Evolutionary conservation across 345 rosid genomes (phyloP).

Genomic region (Mangifera indica): DNA sequence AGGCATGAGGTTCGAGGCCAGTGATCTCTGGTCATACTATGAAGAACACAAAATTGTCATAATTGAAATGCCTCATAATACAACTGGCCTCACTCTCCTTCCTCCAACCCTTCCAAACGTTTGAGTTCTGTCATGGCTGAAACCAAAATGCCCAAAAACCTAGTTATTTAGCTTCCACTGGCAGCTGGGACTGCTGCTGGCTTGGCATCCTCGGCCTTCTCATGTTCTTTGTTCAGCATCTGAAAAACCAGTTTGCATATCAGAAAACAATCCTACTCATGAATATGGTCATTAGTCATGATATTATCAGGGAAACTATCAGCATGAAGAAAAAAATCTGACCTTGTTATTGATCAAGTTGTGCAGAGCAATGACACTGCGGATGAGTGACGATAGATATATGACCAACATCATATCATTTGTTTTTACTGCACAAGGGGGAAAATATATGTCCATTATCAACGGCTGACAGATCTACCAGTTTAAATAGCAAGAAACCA

Average conservation of each 20-base stretch:
- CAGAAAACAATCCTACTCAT: neutral
- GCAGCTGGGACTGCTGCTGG: slow-evolving; percentile 51
- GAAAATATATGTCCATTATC: slow-evolving; percentile 6
- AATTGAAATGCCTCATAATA: neutral
- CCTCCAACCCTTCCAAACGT: neutral
- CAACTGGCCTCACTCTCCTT: neutral
- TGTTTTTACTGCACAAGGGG: slow-evolving; percentile 52
- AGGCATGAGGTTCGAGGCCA: neutral
- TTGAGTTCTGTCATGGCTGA: neutral
- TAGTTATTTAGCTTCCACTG: slow-evolving; percentile 32
- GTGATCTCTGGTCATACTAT: neutral
- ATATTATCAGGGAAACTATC: neutral
- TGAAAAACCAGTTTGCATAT: slow-evolving; percentile 28
- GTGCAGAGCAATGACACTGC: slow-evolving; percentile 84
- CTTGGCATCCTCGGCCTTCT: slow-evolving; percentile 76
- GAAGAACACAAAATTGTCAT: slow-evolving; percentile 7
- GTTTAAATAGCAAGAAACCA: slow-evolving; percentile 1
- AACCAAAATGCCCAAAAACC: neutral
- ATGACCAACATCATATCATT: slow-evolving; percentile 82
- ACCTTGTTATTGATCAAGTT: slow-evolving; percentile 97
- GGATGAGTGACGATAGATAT: slow-evolving; percentile 62
- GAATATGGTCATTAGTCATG: neutral
- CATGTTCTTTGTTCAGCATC: slow-evolving; percentile 91
- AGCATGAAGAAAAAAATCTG: neutral
- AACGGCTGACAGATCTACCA: neutral